A percentile compares a stretch with the other conserved stretches of the same genome.
phyloP scores from a whole-genome alignment of 2,329 filamentous ascomycete genomes.

The Capronia americana region DNA sequence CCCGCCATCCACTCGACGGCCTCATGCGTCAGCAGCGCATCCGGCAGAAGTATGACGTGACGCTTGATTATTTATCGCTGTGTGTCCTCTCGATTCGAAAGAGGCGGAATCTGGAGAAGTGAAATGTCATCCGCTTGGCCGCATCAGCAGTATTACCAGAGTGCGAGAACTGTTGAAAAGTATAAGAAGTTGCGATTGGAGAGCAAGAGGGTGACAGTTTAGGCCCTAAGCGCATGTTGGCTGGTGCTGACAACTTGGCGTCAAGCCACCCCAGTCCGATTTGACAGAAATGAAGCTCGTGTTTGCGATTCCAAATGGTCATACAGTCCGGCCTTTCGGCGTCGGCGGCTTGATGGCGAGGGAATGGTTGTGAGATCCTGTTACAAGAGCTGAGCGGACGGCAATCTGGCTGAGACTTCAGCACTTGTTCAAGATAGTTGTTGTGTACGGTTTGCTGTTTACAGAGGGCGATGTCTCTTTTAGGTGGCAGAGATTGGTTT shows the following conservation, averaged over 20 bases:
- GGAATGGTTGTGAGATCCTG: neutral
- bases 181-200: neutral
- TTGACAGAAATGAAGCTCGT: neutral
- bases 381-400: neutral
- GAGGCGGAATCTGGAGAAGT: constrained; percentile 2
- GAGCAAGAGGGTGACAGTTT: neutral
- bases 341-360: neutral
- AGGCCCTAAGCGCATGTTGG: neutral
- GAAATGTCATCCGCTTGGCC: neutral
- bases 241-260: neutral
- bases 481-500: neutral
- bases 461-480: neutral
- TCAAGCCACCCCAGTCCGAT: neutral
- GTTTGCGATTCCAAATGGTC: neutral
- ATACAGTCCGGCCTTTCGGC: neutral
- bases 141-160: neutral
- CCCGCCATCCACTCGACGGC: neutral
- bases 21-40: neutral
- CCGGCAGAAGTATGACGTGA: neutral
- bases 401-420: neutral
- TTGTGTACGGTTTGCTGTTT: neutral
- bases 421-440: neutral
- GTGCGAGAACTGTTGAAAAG: neutral
- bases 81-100: neutral
- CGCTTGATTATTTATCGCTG: neutral